These are phyloP conservation scores for Ricinus communis DNA, from an alignment of 345 rosid genomes.

Conservation along the genomic window DNA sequence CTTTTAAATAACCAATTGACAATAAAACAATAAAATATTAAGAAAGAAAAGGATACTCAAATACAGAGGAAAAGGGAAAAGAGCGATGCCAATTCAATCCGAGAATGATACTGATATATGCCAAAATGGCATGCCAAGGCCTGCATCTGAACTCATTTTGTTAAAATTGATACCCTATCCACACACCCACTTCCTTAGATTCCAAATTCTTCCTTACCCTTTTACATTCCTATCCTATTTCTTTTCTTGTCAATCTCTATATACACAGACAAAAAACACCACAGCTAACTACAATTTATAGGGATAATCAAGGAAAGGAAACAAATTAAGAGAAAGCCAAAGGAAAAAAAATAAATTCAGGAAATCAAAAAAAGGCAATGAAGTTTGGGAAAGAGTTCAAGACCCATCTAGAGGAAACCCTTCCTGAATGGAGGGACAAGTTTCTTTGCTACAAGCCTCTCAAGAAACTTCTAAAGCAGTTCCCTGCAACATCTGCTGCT, in stretches of 20 bases:
- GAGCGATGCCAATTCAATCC: neutral
- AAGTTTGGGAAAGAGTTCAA: constrained; percentile 92
- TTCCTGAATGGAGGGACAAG: constrained; percentile 96
- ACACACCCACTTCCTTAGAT: constrained; percentile 15
- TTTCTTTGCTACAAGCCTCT: constrained; percentile 90
- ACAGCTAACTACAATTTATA: neutral
- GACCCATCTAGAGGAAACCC: constrained; percentile 82
- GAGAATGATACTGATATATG: neutral
- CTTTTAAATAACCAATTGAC: neutral
- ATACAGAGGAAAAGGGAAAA: too few species aligned
- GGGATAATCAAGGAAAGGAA: neutral
- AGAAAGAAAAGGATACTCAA: neutral
- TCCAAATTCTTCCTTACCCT: constrained; percentile 24
- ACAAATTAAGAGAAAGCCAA: neutral
- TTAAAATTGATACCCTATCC: neutral
- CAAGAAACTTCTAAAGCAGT: constrained; percentile 73
- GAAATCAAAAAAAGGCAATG: constrained; percentile 36
- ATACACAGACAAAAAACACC: neutral
- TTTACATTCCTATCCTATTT: neutral
- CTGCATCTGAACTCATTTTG: too few species aligned
- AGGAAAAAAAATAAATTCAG: neutral
- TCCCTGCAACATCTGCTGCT: constrained; percentile 36
- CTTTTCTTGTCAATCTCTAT: neutral
- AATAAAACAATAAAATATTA: neutral
- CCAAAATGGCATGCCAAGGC: too few species aligned